phyloP scores from a whole-genome alignment of 2,329 filamentous ascomycete species.

The Teratosphaeria epicoccoides region DNA sequence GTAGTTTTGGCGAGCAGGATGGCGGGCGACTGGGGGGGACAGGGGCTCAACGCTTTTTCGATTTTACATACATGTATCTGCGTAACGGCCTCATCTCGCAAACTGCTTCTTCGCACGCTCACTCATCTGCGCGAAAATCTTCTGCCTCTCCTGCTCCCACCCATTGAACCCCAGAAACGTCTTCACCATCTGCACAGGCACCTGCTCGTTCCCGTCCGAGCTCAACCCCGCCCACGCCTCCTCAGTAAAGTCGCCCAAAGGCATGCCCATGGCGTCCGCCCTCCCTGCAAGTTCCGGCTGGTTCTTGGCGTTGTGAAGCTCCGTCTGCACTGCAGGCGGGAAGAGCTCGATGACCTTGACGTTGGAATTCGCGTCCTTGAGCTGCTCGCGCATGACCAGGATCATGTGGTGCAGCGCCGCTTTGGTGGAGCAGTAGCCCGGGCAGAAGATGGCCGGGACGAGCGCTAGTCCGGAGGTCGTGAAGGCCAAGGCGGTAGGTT shows the following conservation, averaged over 20 bases:
- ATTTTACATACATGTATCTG: not conserved
- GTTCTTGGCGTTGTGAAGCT: constrained; percentile 45
- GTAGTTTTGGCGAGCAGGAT: too few species aligned
- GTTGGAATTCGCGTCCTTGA: constrained; percentile 35
- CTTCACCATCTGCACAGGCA: constrained; percentile 38
- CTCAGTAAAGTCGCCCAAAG: constrained; percentile 41
- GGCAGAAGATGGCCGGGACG: constrained; percentile 37
- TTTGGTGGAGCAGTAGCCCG: constrained; percentile 47
- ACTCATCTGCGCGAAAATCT: constrained; percentile 25
- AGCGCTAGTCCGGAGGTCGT: constrained; percentile 43
- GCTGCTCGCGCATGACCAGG: constrained; percentile 40
- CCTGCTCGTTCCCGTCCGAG: constrained; percentile 39
- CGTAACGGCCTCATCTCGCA: not conserved
- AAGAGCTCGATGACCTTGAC: constrained; percentile 47
- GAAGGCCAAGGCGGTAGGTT: constrained; percentile 34
- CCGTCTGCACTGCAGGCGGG: constrained; percentile 47
- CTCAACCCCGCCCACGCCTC: constrained; percentile 38
- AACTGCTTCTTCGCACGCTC: constrained; percentile 3
- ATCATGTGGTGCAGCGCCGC: constrained; percentile 47
- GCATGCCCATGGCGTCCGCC: constrained; percentile 43
- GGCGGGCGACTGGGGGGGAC: too few species aligned
- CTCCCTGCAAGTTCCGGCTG: constrained; percentile 39
- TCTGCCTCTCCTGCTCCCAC: constrained; percentile 38
- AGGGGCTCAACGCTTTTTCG: too few species aligned
- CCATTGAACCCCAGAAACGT: constrained; percentile 33